phyloP scores from a whole-genome alignment of 2,329 filamentous ascomycete genomes.

The Talaromyces rugulosus region DNA sequence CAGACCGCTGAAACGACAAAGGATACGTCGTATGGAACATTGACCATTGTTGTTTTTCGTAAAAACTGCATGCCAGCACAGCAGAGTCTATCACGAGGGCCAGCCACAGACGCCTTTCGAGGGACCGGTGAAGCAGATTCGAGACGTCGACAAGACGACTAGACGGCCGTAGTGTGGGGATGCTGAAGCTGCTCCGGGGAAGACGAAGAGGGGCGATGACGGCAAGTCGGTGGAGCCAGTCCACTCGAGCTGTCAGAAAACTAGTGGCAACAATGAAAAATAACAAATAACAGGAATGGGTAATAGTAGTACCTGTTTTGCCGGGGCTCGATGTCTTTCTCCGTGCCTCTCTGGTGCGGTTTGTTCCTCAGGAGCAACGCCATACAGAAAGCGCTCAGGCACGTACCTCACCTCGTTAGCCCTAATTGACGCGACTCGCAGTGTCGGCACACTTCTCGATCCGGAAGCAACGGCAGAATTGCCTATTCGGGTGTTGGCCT shows the following conservation, averaged over 20 bases:
- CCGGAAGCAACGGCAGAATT: not conserved
- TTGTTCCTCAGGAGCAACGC: not conserved
- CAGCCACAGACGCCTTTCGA: not conserved
- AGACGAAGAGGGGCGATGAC: conserved; percentile 69
- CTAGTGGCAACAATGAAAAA: not conserved
- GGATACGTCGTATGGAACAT: not conserved
- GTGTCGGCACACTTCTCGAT: not conserved
- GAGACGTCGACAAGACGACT: not conserved
- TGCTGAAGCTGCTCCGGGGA: conserved; percentile 86
- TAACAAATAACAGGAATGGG: not conserved
- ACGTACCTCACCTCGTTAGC: not conserved
- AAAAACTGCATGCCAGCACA: not conserved
- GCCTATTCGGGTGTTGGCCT: not conserved
- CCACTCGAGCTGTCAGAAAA: not conserved
- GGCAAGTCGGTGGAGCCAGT: not conserved
- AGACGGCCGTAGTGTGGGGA: conserved; percentile 44
- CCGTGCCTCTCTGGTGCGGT: not conserved
- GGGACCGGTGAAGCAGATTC: not conserved
- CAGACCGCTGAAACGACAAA: not conserved
- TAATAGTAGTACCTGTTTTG: not conserved
- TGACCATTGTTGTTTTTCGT: not conserved
- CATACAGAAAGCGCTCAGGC: not conserved
- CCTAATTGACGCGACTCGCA: not conserved
- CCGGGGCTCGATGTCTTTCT: not conserved
- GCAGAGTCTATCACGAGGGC: not conserved